Percentiles rank a stretch among this genome's conserved stretches.
Evolutionary conservation across 306 rosid genomes (phyloP).

Genomic region (Medicago arabica): DNA sequence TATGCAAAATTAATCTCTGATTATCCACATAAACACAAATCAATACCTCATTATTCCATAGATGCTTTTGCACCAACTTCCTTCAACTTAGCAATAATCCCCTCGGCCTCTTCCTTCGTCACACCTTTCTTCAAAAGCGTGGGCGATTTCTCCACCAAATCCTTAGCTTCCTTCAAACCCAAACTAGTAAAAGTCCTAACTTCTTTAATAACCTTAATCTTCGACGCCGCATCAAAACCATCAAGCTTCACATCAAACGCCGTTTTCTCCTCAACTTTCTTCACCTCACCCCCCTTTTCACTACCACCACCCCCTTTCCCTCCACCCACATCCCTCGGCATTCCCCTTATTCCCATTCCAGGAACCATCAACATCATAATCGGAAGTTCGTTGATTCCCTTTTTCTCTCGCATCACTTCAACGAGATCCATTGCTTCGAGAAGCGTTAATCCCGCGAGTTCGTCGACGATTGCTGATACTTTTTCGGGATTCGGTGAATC

Average conservation of each 20-base stretch:
- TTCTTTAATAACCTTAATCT: conserved; percentile 92
- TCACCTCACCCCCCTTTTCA: conserved; percentile 46
- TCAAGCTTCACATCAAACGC: conserved; percentile 89
- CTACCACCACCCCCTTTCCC: conserved; percentile 30
- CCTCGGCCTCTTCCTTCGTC: conserved; percentile 86
- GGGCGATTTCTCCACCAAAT: conserved; percentile 91
- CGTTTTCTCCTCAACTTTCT: conserved; percentile 84
- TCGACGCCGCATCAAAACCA: conserved; percentile 74
- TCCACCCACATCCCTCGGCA: conserved; percentile 58
- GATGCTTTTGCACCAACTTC: conserved; percentile 86
- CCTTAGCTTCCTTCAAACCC: conserved; percentile 99
- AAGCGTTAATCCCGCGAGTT: conserved; percentile 69
- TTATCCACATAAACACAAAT: background rate
- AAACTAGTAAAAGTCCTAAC: conserved; percentile 84
- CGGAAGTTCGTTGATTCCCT: conserved; percentile 79
- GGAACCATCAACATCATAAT: conserved; percentile 83
- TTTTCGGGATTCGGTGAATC: conserved; percentile 52
- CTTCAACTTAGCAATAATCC: conserved; percentile 83
- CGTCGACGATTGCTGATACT: conserved; percentile 66
- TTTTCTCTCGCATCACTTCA: conserved; percentile 74
- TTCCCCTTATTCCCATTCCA: conserved; percentile 64
- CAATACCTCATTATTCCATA: conserved; percentile 76
- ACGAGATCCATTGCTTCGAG: conserved; percentile 78
- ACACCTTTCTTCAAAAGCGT: conserved; percentile 89
- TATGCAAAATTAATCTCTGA: background rate